Conservation (phyloP, 1,139 yeast genomes). For the Debaryomyces singareniensis region DNA sequence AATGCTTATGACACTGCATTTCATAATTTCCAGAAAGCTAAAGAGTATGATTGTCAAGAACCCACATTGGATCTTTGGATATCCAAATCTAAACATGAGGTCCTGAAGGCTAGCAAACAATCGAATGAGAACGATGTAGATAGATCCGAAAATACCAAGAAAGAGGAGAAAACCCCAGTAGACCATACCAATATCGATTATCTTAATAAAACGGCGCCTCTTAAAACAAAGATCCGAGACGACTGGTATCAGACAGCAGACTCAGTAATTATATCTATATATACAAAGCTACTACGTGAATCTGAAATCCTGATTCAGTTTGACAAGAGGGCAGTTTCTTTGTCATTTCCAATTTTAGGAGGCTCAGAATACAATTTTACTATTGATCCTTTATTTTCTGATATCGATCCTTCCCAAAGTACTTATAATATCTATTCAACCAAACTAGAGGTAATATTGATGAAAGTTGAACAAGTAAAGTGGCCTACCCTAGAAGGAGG, state of each 20-base stretch:
- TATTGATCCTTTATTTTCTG: constrained; percentile 45
- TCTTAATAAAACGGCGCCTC: constrained; percentile 25
- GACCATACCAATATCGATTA: constrained; percentile 25
- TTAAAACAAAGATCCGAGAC: constrained; percentile 44
- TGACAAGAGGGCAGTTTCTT: constrained; percentile 21
- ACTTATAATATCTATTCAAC: constrained; percentile 55
- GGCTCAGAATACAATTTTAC: constrained; percentile 44
- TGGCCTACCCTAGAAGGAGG: constrained; percentile 40
- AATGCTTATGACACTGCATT: constrained; percentile 45
- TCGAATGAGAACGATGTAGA: constrained; percentile 7
- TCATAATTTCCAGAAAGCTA: constrained; percentile 44
- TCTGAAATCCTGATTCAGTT: constrained; percentile 35
- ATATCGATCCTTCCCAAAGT: constrained; percentile 43
- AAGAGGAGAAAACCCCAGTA: constrained; percentile 15
- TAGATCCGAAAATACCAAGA: constrained; percentile 7
- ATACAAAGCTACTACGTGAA: constrained; percentile 55
- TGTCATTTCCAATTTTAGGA: constrained; percentile 41
- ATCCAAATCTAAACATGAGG: constrained; percentile 34
- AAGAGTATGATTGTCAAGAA: constrained; percentile 40
- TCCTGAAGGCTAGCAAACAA: constrained; percentile 17
- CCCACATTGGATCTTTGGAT: constrained; percentile 48
- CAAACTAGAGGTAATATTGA: constrained; percentile 62
- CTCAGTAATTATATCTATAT: constrained; percentile 61
- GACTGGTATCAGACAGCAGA: constrained; percentile 76
- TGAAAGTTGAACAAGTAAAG: constrained; percentile 25